Conservation (phyloP, 192 early-diverging fungal genomes). For the Rhizoclosmatium globosum region DNA sequence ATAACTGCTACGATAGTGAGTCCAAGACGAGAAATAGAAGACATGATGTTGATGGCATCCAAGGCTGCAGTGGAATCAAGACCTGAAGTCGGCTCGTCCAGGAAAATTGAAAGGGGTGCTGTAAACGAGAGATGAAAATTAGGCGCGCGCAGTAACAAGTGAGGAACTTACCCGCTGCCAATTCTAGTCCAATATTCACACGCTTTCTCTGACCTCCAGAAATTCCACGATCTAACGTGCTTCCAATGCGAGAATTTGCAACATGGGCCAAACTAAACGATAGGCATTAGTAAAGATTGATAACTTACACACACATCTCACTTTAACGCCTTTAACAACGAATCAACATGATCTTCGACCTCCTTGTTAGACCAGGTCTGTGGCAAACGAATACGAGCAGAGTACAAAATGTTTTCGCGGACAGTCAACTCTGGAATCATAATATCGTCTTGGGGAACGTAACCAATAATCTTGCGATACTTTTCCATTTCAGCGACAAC, state of each 20-base stretch:
- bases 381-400: slow-evolving; percentile 78
- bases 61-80: slow-evolving; percentile 69
- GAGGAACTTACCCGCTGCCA: slow-evolving; percentile 68
- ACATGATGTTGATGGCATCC: slow-evolving; percentile 78
- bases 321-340: slow-evolving; percentile 26
- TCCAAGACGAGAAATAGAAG: slow-evolving; percentile 63
- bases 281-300: background rate
- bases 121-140: too few relatives aligned
- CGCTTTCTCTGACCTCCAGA: slow-evolving; percentile 86
- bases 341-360: slow-evolving; percentile 69
- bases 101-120: slow-evolving; percentile 78
- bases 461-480: slow-evolving; percentile 48
- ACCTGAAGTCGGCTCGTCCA: slow-evolving; percentile 85
- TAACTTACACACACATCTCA: background rate
- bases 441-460: slow-evolving; percentile 48
- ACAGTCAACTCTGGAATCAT: slow-evolving; percentile 64
- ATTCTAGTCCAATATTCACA: slow-evolving; percentile 82
- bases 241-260: slow-evolving; percentile 74
- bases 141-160: background rate
- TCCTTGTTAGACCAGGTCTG: slow-evolving; percentile 66
- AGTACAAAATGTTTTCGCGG: slow-evolving; percentile 76
- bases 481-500: slow-evolving; percentile 35
- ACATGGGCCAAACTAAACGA: slow-evolving; percentile 62
- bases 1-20: slow-evolving; percentile 83
- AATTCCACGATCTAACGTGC: slow-evolving; percentile 76